phyloP scores from a whole-genome alignment of 345 rosid species.

The Aurinia saxatilis region DNA sequence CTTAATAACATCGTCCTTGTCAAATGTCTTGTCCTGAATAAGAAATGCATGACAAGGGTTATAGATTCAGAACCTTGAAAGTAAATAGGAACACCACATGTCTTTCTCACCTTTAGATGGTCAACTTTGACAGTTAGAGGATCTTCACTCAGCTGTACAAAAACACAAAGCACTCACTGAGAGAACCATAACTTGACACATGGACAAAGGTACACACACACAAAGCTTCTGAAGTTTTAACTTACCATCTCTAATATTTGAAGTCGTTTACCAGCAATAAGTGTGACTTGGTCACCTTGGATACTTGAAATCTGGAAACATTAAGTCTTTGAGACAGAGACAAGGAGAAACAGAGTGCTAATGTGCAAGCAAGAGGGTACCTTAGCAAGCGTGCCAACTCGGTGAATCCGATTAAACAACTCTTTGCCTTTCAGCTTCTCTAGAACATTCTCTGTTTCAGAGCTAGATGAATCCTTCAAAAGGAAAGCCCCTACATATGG shows the following conservation, averaged over 20 bases:
- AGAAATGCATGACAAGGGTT: background rate
- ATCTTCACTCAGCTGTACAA: too few species aligned
- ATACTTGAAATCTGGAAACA: constrained; percentile 61
- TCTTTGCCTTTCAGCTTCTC: too few species aligned
- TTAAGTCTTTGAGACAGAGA: background rate
- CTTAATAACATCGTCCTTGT: constrained; percentile 80
- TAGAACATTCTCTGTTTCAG: too few species aligned
- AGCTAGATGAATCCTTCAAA: too few species aligned
- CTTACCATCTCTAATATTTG: constrained; percentile 80
- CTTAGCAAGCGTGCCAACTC: constrained; percentile 66
- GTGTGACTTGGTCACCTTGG: constrained; percentile 81
- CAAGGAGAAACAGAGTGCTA: too few species aligned
- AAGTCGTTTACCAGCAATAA: constrained; percentile 75
- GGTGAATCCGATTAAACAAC: too few species aligned
- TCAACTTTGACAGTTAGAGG: too few species aligned
- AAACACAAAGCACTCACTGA: background rate
- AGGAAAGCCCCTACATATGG: too few species aligned
- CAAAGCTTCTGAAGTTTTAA: background rate
- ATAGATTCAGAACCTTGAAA: too few species aligned
- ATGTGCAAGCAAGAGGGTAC: constrained; percentile 23
- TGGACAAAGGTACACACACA: too few species aligned
- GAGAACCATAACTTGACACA: background rate
- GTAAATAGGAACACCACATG: too few species aligned
- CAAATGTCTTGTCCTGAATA: constrained; percentile 70
- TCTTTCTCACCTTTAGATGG: too few species aligned